These are phyloP conservation scores for Phytopythium aichiense DNA, from an alignment of 352 stramenopile species.

Conservation along the genomic window DNA sequence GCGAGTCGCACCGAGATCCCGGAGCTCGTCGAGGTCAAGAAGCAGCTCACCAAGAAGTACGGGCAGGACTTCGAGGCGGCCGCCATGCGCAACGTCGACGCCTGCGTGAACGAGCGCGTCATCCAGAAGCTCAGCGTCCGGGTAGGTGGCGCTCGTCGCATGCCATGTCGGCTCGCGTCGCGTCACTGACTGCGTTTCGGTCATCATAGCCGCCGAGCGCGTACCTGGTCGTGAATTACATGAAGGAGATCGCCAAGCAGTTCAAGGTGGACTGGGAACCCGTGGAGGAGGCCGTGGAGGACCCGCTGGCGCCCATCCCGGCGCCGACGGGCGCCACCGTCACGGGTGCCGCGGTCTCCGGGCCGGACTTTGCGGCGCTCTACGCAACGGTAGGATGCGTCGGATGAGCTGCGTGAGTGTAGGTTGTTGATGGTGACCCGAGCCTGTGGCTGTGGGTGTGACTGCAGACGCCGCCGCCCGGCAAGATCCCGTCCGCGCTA, in stretches of 20 bases:
- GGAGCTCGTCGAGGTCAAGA: slow-evolving; percentile 90
- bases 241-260: slow-evolving; percentile 95
- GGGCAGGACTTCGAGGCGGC: slow-evolving; percentile 83
- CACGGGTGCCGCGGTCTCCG: slow-evolving; percentile 69
- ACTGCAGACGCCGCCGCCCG: slow-evolving; percentile 36
- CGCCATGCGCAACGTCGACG: slow-evolving; percentile 82
- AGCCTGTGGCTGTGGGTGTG: slow-evolving; percentile 2
- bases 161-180: background rate
- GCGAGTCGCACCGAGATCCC: slow-evolving; percentile 89
- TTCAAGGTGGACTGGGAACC: slow-evolving; percentile 94
- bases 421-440: background rate
- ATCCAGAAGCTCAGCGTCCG: slow-evolving; percentile 93
- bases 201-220: slow-evolving; percentile 83
- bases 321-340: slow-evolving; percentile 88
- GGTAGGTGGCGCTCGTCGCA: slow-evolving; percentile 10
- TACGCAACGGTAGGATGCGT: slow-evolving; percentile 50
- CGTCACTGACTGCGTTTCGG: background rate
- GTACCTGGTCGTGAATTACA: slow-evolving; percentile 94
- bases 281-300: slow-evolving; percentile 61
- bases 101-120: slow-evolving; percentile 89
- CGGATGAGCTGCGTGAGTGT: background rate
- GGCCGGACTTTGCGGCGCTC: slow-evolving; percentile 72
- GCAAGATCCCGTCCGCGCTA: slow-evolving; percentile 39
- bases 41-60: slow-evolving; percentile 88
- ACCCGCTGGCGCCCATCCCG: slow-evolving; percentile 85